Percentiles rank a stretch among this genome's conserved stretches.
phyloP scores from a whole-genome alignment of 2,329 filamentous ascomycete genomes.

The Trichoderma sp. region DNA sequence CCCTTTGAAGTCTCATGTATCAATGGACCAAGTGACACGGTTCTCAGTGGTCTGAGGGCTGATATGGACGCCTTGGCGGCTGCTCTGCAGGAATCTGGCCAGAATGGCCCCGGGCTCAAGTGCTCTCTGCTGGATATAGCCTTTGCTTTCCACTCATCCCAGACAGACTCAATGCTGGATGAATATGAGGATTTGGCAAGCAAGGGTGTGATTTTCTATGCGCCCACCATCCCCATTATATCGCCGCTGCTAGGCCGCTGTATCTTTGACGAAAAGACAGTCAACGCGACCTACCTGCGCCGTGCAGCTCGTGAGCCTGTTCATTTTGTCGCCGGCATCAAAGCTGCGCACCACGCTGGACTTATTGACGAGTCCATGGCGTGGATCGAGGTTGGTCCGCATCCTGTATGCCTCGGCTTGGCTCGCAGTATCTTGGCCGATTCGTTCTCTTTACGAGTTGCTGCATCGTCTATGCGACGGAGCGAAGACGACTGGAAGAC shows the following conservation, averaged over 20 bases:
- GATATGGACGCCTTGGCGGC: constrained; percentile 20
- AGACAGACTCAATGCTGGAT: constrained; percentile 57
- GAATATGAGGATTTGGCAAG: constrained; percentile 54
- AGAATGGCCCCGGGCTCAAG: constrained; percentile 30
- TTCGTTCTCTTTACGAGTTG: not conserved
- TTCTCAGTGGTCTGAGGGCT: constrained; percentile 38
- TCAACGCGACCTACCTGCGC: not conserved
- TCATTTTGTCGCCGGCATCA: not conserved
- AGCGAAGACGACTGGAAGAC: not conserved
- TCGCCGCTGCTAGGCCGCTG: constrained; percentile 59
- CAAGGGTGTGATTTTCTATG: constrained; percentile 40
- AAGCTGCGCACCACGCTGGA: not conserved
- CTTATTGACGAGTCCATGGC: constrained; percentile 48
- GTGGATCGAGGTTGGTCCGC: constrained; percentile 68
- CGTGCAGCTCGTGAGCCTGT: not conserved
- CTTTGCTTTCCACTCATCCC: constrained; percentile 56
- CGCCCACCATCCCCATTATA: constrained; percentile 58
- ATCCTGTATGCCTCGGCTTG: constrained; percentile 58
- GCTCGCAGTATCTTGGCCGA: constrained; percentile 47
- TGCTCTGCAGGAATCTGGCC: not conserved
- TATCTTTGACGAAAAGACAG: not conserved
- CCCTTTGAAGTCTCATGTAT: constrained; percentile 55
- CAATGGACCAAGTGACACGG: constrained; percentile 64
- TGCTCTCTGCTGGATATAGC: constrained; percentile 49
- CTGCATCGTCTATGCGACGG: not conserved